Percentiles rank a stretch among this genome's conserved stretches.
Evolutionary conservation across 345 rosid species (phyloP).

Genomic region (Adansonia digitata): DNA sequence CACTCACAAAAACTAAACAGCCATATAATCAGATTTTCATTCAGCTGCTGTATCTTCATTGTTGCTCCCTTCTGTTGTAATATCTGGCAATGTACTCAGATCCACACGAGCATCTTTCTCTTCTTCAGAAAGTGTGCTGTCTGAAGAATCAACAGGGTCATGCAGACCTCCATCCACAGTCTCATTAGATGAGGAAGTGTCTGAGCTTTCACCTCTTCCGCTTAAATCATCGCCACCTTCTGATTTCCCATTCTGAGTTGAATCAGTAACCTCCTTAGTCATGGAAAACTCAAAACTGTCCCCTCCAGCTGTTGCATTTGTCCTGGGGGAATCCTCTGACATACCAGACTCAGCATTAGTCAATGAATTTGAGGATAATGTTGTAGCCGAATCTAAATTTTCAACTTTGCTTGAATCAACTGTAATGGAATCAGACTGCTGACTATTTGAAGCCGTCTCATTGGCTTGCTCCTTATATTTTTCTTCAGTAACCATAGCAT

Average conservation of each 20-base stretch:
- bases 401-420: constrained; percentile 24
- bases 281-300: constrained; percentile 27
- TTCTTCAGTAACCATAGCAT: constrained; percentile 26
- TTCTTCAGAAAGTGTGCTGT: constrained; percentile 33
- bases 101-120: constrained; percentile 45
- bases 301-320: constrained; percentile 31
- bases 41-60: constrained; percentile 42
- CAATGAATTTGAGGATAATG: constrained; percentile 31
- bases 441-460: constrained; percentile 9
- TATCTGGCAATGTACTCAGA: constrained; percentile 47
- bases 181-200: constrained; percentile 18
- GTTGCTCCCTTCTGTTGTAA: constrained; percentile 29
- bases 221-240: constrained; percentile 23
- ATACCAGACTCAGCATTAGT: constrained; percentile 17
- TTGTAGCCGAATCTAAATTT: constrained; percentile 16
- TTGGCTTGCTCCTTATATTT: constrained; percentile 26
- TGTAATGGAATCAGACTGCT: constrained; percentile 22
- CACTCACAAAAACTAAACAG: constrained; percentile 10
- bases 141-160: constrained; percentile 31
- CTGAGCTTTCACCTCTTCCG: constrained; percentile 28
- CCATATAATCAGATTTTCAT: constrained; percentile 17
- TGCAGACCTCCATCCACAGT: constrained; percentile 25
- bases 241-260: constrained; percentile 22
- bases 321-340: constrained; percentile 21
- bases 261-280: constrained; percentile 15